Evolutionary conservation across 2,329 filamentous ascomycete genomes (phyloP).

Genomic region (Aspergillus sp.): DNA sequence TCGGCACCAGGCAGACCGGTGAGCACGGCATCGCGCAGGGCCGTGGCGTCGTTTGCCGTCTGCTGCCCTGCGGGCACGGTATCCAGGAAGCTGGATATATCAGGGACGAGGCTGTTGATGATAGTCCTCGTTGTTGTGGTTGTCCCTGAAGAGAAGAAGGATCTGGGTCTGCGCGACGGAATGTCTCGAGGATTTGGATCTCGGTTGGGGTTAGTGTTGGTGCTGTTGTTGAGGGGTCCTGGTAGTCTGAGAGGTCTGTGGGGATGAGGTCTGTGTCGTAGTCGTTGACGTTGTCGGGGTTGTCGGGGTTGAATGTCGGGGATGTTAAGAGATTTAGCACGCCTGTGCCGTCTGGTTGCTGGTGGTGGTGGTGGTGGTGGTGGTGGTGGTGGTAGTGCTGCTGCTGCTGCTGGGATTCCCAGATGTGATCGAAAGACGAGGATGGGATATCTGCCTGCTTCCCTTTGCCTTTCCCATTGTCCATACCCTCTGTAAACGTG

Average conservation of each 20-base stretch:
- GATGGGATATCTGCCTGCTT: constrained; percentile 6
- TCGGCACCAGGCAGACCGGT: constrained; percentile 22
- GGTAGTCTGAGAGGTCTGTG: constrained; percentile 14
- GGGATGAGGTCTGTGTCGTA: constrained; percentile 17
- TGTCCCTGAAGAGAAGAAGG: not conserved
- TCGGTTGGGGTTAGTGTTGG: constrained; percentile 13
- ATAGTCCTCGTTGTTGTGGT: constrained; percentile 12
- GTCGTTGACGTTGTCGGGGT: constrained; percentile 12
- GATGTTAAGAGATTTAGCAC: constrained; percentile 35
- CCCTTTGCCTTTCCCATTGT: constrained; percentile 9
- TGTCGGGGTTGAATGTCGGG: constrained; percentile 23
- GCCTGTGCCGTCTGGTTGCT: constrained; percentile 31
- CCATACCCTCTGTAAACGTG: not conserved
- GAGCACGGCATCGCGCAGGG: constrained; percentile 24
- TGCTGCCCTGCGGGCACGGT: constrained; percentile 10
- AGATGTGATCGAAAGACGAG: constrained; percentile 13
- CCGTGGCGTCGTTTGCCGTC: constrained; percentile 5
- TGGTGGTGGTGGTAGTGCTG: not conserved
- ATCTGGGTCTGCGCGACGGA: constrained; percentile 11
- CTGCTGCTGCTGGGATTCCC: constrained; percentile 6
- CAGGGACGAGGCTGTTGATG: constrained; percentile 25
- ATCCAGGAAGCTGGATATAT: constrained; percentile 25
- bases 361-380: constrained; percentile 3
- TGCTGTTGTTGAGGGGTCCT: constrained; percentile 7
- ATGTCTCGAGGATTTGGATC: constrained; percentile 25